Conservation (phyloP, 176 grass and related monocot genomes). For the Aegilops longissima region DNA sequence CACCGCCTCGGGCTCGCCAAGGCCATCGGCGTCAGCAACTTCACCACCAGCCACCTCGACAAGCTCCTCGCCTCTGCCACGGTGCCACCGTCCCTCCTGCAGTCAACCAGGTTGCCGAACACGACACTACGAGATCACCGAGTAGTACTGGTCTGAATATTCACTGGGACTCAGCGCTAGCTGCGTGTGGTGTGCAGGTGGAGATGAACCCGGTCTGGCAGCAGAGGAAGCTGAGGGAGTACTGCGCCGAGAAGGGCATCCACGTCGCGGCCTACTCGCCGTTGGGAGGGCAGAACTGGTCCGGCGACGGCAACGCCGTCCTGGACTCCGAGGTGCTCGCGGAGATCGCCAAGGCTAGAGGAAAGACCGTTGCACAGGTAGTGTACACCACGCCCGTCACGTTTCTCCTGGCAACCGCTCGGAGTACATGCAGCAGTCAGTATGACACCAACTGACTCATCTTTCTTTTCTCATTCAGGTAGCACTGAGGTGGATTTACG, state of each 20-base stretch:
- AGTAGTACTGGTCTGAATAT: not conserved
- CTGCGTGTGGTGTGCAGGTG: conserved; percentile 16
- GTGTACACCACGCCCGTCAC: not conserved
- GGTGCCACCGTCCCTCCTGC: conserved; percentile 39
- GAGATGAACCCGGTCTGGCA: conserved; percentile 72
- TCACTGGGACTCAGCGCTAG: not conserved
- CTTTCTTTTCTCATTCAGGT: conserved; percentile 22
- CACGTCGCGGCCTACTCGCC: conserved; percentile 55
- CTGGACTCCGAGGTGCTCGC: conserved; percentile 44
- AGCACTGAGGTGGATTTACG: conserved; percentile 52
- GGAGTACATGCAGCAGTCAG: no score
- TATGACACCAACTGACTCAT: not conserved
- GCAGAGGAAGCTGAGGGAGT: conserved; percentile 49
- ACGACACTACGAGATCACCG: not conserved
- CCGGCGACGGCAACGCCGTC: conserved; percentile 15
- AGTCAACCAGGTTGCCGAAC: conserved; percentile 51
- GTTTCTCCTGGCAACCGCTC: not conserved
- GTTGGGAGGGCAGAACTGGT: conserved; percentile 46
- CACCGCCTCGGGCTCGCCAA: conserved; percentile 51
- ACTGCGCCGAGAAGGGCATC: conserved; percentile 50
- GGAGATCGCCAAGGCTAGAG: conserved; percentile 46
- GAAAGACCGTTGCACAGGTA: conserved; percentile 47
- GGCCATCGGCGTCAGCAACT: conserved; percentile 74
- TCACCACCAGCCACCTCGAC: conserved; percentile 52
- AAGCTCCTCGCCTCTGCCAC: conserved; percentile 10